Conservation (phyloP, 805 yeast genomes). For the Candida takata region DNA sequence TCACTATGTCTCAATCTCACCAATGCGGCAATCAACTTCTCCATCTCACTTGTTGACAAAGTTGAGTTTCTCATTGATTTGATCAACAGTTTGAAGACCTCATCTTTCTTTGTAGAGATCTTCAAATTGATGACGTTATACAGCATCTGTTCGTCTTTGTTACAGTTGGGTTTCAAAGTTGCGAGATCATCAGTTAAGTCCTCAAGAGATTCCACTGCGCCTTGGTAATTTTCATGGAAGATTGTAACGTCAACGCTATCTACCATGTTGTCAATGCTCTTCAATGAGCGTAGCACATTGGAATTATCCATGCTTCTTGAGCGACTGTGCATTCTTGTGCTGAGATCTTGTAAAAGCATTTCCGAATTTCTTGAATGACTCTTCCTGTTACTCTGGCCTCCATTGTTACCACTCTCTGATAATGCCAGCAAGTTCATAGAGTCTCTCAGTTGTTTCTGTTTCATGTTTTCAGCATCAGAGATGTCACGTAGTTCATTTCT, state of each 20-base stretch:
- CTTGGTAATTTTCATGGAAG: constrained; percentile 50
- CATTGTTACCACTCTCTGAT: constrained; percentile 9
- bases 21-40: constrained; percentile 25
- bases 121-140: constrained; percentile 29
- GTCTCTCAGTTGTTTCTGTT: constrained; percentile 36
- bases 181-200: constrained; percentile 28
- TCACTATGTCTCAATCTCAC: constrained; percentile 36
- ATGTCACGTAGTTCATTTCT: constrained; percentile 53
- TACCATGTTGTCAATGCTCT: constrained; percentile 49
- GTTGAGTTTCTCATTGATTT: constrained; percentile 26
- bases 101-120: constrained; percentile 26
- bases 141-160: constrained; percentile 23
- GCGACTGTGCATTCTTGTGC: constrained; percentile 55
- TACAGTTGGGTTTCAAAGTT: constrained; percentile 10
- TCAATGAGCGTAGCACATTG: constrained; percentile 38
- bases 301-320: constrained; percentile 44
- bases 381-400: constrained; percentile 20
- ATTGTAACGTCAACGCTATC: constrained; percentile 66
- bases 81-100: constrained; percentile 28
- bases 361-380: constrained; percentile 27
- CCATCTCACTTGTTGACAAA: constrained; percentile 23
- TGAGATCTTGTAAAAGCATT: constrained; percentile 45
- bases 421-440: constrained; percentile 37
- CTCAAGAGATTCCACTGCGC: constrained; percentile 30
- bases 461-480: constrained; percentile 40